phyloP scores from a whole-genome alignment of 768 basidiomycete genomes.

The Boletus rufocinnamomeus region DNA sequence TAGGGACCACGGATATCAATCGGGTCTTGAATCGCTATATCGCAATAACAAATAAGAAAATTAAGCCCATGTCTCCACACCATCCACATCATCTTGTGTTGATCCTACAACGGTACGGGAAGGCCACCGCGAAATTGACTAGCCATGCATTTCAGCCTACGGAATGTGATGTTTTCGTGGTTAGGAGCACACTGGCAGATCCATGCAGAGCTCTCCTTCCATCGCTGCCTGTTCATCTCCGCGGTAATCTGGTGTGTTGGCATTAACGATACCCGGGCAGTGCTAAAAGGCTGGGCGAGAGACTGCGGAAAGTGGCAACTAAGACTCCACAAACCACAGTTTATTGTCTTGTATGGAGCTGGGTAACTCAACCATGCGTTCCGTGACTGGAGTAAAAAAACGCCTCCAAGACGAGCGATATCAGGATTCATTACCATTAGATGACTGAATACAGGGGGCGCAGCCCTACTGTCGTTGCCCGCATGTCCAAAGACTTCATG shows the following conservation, averaged over 20 bases:
- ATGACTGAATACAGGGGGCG: too few species aligned
- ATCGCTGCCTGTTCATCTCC: background rate
- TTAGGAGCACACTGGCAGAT: background rate
- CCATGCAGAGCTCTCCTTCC: background rate
- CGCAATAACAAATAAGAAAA: background rate
- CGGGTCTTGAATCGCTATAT: background rate
- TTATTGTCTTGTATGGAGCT: too few species aligned
- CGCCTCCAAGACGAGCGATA: too few species aligned
- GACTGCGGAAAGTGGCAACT: background rate
- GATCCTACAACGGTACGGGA: background rate
- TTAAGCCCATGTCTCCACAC: background rate
- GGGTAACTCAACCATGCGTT: too few species aligned
- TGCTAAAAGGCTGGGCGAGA: background rate
- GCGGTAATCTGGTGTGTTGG: background rate
- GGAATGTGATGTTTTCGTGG: background rate
- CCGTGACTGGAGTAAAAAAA: too few species aligned
- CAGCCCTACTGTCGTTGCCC: too few species aligned
- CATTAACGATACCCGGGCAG: background rate
- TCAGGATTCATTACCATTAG: too few species aligned
- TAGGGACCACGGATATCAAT: background rate
- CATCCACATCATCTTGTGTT: too few species aligned
- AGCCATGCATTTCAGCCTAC: background rate
- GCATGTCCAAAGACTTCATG: too few species aligned
- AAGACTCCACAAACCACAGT: background rate
- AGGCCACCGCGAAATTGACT: background rate